These are phyloP conservation scores for Henckelia pumila DNA, from an alignment of 257 asterid species.

Conservation along the genomic window DNA sequence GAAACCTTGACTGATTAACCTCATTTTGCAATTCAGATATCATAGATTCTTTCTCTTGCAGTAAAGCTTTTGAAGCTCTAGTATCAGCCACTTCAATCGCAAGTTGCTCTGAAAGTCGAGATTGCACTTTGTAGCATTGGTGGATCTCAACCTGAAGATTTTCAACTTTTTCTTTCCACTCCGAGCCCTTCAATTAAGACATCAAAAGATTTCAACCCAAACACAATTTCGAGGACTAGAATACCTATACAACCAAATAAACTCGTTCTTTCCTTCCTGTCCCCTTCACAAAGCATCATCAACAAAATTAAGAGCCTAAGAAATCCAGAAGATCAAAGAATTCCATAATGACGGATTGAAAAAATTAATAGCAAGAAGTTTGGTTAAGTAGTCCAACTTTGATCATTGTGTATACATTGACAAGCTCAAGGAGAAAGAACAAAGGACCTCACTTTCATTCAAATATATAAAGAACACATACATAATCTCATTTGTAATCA, in stretches of 20 bases:
- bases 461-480: too few relatives aligned
- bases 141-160: conserved; percentile 87
- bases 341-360: not conserved
- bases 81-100: conserved; percentile 97
- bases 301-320: conserved; percentile 10
- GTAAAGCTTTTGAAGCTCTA: conserved; percentile 64
- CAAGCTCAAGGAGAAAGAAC: not conserved
- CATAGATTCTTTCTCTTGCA: conserved; percentile 71
- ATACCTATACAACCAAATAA: not conserved
- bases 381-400: not conserved
- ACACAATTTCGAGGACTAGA: not conserved
- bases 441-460: too few relatives aligned
- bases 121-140: conserved; percentile 94
- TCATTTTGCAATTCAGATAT: conserved; percentile 65
- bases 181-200: conserved; percentile 58
- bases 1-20: conserved; percentile 71
- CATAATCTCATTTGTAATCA: not conserved
- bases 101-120: conserved; percentile 93
- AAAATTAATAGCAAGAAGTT: not conserved
- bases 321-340: not conserved
- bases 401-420: too few relatives aligned
- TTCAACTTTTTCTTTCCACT: conserved; percentile 97
- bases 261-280: not conserved
- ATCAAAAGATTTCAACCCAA: not conserved
- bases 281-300: conserved; percentile 6